phyloP scores from a whole-genome alignment of 139 green algal genomes.

The Tetraselmis striata region DNA sequence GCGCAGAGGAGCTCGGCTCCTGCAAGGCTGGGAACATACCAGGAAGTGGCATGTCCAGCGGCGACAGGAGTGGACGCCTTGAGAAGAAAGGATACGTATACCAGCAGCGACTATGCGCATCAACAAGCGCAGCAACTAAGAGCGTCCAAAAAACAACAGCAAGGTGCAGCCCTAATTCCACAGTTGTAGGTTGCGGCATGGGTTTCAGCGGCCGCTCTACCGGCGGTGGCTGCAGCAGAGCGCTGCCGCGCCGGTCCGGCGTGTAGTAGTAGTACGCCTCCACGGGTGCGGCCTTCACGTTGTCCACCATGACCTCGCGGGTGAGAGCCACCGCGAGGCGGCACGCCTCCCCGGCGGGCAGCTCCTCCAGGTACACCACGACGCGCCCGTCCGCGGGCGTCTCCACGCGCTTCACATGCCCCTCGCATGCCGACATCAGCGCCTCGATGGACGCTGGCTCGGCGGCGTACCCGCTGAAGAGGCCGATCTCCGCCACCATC shows the following conservation, averaged over 20 bases:
- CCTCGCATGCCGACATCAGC: background rate
- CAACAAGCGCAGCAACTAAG: too few relatives aligned
- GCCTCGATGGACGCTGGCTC: background rate
- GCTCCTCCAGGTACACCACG: background rate
- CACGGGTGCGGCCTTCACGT: background rate
- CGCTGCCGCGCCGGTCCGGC: background rate
- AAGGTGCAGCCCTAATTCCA: too few relatives aligned
- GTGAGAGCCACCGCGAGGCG: background rate
- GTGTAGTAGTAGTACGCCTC: background rate
- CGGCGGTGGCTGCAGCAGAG: background rate
- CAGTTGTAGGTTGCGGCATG: too few relatives aligned
- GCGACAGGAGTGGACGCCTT: too few relatives aligned
- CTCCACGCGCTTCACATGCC: background rate
- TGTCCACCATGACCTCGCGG: background rate
- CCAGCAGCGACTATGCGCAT: too few relatives aligned
- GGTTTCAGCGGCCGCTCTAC: too few relatives aligned
- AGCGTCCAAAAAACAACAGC: too few relatives aligned
- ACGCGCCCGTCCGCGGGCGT: background rate
- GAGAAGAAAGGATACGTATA: too few relatives aligned
- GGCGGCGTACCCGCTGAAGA: background rate
- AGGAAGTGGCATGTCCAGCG: too few relatives aligned
- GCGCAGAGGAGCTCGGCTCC: too few relatives aligned
- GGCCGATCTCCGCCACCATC: background rate
- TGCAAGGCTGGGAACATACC: too few relatives aligned
- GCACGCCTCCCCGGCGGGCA: background rate